Evolutionary conservation across 2,329 filamentous ascomycete species (phyloP).

Genomic region (Pyrenophora graminea): DNA sequence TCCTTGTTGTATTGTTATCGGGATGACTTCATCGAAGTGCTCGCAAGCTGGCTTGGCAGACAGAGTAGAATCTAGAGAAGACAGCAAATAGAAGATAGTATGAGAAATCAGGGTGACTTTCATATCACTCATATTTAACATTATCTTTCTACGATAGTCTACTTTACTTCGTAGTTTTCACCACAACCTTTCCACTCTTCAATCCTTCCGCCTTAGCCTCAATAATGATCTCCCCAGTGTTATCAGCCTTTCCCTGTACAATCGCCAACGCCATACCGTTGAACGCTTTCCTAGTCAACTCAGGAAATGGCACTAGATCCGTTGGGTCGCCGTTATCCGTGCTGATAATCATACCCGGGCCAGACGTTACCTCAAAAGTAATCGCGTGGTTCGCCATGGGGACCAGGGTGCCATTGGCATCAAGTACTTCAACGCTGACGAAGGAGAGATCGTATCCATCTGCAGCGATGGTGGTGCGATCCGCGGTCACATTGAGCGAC

Average conservation of each 20-base stretch:
- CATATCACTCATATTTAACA: too few species aligned
- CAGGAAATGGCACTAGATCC: constrained; percentile 31
- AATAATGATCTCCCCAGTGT: constrained; percentile 18
- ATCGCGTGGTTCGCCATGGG: constrained; percentile 51
- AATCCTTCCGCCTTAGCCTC: constrained; percentile 12
- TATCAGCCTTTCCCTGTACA: constrained; percentile 19
- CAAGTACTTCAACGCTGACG: constrained; percentile 53
- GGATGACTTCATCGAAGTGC: too few species aligned
- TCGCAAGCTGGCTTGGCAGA: too few species aligned
- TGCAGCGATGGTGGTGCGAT: constrained; percentile 48
- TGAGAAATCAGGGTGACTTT: too few species aligned
- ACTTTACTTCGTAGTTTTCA: constrained; percentile 6
- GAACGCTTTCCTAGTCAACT: constrained; percentile 29
- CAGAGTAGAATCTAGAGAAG: too few species aligned
- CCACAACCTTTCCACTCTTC: constrained; percentile 6
- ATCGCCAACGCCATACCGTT: constrained; percentile 33
- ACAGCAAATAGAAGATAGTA: too few species aligned
- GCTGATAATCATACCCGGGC: constrained; percentile 49
- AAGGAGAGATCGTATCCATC: constrained; percentile 55
- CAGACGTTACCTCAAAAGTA: constrained; percentile 50
- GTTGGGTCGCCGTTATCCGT: constrained; percentile 34
- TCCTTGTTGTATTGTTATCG: too few species aligned
- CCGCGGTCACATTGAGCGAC: constrained; percentile 47
- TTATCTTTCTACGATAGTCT: too few species aligned
- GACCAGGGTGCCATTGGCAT: constrained; percentile 51